Evolutionary conservation across 108 stramenopile species (phyloP), one percentile per base, ranked within the genome.

Genomic region (Skeletonema marinoi): DNA sequence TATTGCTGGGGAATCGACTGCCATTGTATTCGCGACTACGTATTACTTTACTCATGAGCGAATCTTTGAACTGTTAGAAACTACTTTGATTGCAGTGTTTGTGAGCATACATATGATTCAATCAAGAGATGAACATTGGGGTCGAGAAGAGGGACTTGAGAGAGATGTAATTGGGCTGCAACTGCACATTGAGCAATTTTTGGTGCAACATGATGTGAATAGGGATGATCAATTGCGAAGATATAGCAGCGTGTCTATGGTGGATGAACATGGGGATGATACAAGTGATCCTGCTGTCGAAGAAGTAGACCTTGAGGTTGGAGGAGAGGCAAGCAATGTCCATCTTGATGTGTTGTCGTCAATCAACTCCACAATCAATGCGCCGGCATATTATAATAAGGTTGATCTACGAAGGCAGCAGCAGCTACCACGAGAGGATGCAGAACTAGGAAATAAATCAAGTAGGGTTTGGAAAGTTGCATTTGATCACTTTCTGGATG

Each of bases 401-500:
- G 48, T 17, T 17, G 44, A 10, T 44, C 6, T 44, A 14, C 44
- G 44, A 10, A 6, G 17, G 48, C 48, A 50, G n/a, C 2, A 50
- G 3, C 48, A 4, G 2, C 16, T 10, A 50, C 19, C 7, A 29
- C 32, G 14, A 60, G 25, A 56, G 3, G 41, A 31, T 16, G 50
- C 19, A 17, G 72, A 68, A 46, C 17, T 12, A 58, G 71, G 25
- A 58, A 35, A 16, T 13, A 32, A 41, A 41, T 29, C 13, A 12
- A 64, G 0, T 59, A 30, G 29, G 19, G 35, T 35, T 54, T 65
- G 66, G 11, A 60, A 29, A 31, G 29, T 41, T 65, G 77, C 77
- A 30, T 83, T 78, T 67, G 82, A 83, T n/a, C 72, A 83, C 36
- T 83, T 83, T 21, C 38, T 83, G 6, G 82, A 83, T 63, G 82